Conservation (phyloP, 805 yeast species). For the Nakazawaea laoshanensis region DNA sequence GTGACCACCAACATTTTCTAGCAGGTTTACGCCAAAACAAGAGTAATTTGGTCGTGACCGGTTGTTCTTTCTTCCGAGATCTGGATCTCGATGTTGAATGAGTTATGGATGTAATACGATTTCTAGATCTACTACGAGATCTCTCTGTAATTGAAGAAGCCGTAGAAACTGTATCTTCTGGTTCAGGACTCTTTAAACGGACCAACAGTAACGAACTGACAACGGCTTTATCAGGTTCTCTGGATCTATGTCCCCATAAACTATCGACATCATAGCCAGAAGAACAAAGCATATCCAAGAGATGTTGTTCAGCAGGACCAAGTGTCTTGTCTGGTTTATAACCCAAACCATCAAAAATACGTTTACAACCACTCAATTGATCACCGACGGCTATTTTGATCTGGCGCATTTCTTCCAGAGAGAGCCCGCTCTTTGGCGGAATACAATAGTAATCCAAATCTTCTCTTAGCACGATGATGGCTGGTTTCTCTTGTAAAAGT, state of each 20-base stretch:
- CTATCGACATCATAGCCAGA: conserved; percentile 69
- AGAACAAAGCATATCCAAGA: conserved; percentile 88
- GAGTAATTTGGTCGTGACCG: conserved; percentile 51
- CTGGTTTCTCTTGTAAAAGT: conserved; percentile 72
- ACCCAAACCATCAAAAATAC: conserved; percentile 78
- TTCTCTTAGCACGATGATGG: conserved; percentile 86
- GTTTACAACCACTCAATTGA: conserved; percentile 42
- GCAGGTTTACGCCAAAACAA: conserved; percentile 98
- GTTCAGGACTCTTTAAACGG: conserved; percentile 33
- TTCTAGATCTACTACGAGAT: conserved; percentile 31
- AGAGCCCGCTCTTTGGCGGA: conserved; percentile 56
- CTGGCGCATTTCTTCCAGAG: conserved; percentile 50
- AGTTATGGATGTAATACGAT: conserved; percentile 56
- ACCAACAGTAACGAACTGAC: conserved; percentile 75
- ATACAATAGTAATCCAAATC: conserved; percentile 91
- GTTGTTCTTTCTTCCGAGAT: conserved; percentile 28
- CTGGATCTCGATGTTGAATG: conserved; percentile 48
- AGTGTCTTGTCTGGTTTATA: conserved; percentile 42
- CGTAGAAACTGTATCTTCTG: conserved; percentile 11
- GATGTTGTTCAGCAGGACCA: conserved; percentile 90
- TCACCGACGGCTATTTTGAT: conserved; percentile 72
- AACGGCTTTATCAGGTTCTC: conserved; percentile 84
- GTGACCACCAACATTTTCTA: conserved; percentile 97
- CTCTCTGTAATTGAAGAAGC: conserved; percentile 11
- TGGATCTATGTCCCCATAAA: conserved; percentile 83